A percentile compares a stretch with the other conserved stretches of the same genome.
Conservation (phyloP, 176 grass and related monocot species). For the Oryza brachyantha region DNA sequence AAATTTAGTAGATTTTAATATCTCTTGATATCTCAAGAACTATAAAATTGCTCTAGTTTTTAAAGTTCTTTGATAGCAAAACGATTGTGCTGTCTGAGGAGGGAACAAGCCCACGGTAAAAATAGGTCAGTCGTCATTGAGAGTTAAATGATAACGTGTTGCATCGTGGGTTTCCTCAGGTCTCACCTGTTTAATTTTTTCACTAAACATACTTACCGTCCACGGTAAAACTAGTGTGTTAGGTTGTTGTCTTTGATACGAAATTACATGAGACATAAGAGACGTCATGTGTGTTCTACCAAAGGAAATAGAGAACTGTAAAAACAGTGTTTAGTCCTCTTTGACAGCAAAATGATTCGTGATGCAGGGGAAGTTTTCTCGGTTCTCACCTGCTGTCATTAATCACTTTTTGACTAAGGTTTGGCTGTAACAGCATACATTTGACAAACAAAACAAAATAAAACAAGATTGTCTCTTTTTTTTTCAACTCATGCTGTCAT, state of each 20-base stretch:
- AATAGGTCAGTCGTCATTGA: background rate
- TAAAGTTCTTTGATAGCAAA: too few relatives aligned
- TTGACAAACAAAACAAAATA: background rate
- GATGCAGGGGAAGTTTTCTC: background rate
- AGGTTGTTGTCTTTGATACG: too few relatives aligned
- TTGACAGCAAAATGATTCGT: background rate
- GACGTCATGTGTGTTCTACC: too few relatives aligned
- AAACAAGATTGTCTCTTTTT: background rate
- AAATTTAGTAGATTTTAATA: too few relatives aligned
- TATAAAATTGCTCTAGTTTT: too few relatives aligned
- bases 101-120: too few relatives aligned
- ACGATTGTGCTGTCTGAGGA: too few relatives aligned
- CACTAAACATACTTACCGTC: too few relatives aligned
- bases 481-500: background rate
- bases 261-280: too few relatives aligned
- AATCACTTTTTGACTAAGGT: background rate
- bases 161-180: background rate
- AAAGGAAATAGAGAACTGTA: too few relatives aligned
- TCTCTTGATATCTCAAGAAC: too few relatives aligned
- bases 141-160: background rate
- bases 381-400: background rate
- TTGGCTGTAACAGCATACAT: slow-evolving; percentile 1
- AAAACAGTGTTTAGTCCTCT: background rate
- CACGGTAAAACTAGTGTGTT: too few relatives aligned
- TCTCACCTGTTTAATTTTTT: background rate